Evolutionary conservation across 1,139 yeast genomes (phyloP).

Genomic region (Yamadazyma oceani): DNA sequence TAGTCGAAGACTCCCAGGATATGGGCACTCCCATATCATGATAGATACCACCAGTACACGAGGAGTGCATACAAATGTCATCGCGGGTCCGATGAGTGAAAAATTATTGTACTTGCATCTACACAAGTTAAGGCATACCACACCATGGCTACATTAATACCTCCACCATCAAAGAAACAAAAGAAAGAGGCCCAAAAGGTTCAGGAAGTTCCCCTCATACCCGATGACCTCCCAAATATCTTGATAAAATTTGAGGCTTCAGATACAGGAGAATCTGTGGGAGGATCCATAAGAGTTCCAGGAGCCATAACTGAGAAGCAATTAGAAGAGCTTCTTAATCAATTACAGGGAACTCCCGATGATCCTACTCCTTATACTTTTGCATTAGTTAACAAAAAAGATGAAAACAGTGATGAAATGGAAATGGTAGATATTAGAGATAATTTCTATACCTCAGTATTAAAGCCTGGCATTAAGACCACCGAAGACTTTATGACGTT

Average conservation of each 20-base stretch:
- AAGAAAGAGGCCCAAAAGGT: slow-evolving; percentile 81
- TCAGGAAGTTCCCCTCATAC: slow-evolving; percentile 71
- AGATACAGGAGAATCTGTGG: slow-evolving; percentile 87
- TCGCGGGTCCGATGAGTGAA: slow-evolving; percentile 4
- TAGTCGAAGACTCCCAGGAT: slow-evolving; percentile 16
- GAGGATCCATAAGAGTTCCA: slow-evolving; percentile 88
- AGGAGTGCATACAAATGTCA: slow-evolving; percentile 28
- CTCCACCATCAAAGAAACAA: slow-evolving; percentile 92
- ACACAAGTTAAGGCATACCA: not conserved
- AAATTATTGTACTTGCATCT: not conserved
- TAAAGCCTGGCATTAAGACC: slow-evolving; percentile 83
- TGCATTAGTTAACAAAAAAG: slow-evolving; percentile 54
- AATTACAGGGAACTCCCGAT: slow-evolving; percentile 61
- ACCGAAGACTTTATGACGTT: slow-evolving; percentile 93
- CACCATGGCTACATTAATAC: slow-evolving; percentile 86
- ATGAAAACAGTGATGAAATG: slow-evolving; percentile 36
- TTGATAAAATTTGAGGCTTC: slow-evolving; percentile 88
- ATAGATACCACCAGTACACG: too few species aligned
- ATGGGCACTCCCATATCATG: slow-evolving; percentile 11
- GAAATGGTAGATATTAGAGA: slow-evolving; percentile 70
- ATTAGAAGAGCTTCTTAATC: slow-evolving; percentile 82
- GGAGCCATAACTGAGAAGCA: slow-evolving; percentile 86
- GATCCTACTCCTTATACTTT: slow-evolving; percentile 93
- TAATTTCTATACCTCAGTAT: slow-evolving; percentile 72
- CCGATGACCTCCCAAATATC: slow-evolving; percentile 82